Base-by-base conservation (phyloP, 306 rosid species). In the Comarum palustre region DNA sequence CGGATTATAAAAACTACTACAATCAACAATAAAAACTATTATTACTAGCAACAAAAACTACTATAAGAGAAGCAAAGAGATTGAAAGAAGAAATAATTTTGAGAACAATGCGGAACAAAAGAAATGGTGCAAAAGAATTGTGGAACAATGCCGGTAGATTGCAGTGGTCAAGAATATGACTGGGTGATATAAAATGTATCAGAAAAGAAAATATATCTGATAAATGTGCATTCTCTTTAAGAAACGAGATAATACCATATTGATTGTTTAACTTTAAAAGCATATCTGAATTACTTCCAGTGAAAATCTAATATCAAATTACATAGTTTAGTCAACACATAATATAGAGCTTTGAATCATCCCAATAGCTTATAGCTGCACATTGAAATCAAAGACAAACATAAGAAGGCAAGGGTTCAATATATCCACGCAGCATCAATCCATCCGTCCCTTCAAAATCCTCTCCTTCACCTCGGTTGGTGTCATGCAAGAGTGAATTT, bases 401-500 rank as follows among this genome's bases (percentile, higher is more conserved):
- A 73, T 34, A 2, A 19, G 31, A 62, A 57, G 48, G 17, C 54
- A 41, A 65, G 8, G 9, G 13, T 58, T 58, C 38, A 5, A 48
- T 39, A 19, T 11, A 39, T 29, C 16, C 52, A 42, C 19, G 47
- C 46, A 70, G 67, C 45, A 51, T 83, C 83, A 95, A 77, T 95
- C 99, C 99, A 90, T 95, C 75, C 99, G 87, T 78, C 99, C 96
- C 81, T 91, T 95, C 86, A 95, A 84, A 85, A 91, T 87, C 81
- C 90, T 88, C 75, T 95, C 99, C 82, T 85, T 87, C 62, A 95
- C 93, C 86, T 95, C 97, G 8, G 92, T 90, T 54, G 96, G 96
- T 1, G 96, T 95, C 69, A 96, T 95, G 97, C 84, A 84, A 52
- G 4, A n/a, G 68, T 31, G 60, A 81, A 68, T 20, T 47, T 15